Evolutionary conservation across 768 basidiomycete genomes (phyloP).

Genomic region (Leccinum sublutescens): DNA sequence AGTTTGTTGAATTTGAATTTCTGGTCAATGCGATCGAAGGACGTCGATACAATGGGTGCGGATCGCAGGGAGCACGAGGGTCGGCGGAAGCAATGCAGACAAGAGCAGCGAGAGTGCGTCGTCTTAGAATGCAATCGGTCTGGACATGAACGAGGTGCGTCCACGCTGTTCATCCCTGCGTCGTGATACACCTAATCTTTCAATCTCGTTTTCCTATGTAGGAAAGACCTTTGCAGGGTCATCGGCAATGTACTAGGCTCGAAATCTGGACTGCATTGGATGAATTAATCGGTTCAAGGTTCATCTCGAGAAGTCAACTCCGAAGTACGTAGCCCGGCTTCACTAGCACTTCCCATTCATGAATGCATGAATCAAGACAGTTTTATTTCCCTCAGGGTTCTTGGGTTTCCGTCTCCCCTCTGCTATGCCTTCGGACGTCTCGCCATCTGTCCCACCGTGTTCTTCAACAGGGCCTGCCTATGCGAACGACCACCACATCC

Average conservation of each 20-base stretch:
- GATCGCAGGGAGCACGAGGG: not conserved
- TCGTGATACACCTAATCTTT: not conserved
- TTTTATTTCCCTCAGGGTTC: too few species aligned
- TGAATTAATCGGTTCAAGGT: too few species aligned
- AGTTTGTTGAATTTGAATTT: conserved; percentile 55
- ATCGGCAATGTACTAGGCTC: conserved; percentile 49
- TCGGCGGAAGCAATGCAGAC: conserved; percentile 9
- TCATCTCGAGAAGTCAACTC: too few species aligned
- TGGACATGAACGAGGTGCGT: conserved; percentile 76
- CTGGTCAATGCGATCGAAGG: conserved; percentile 62
- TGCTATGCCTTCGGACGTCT: not conserved
- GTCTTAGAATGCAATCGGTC: conserved; percentile 79
- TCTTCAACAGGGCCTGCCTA: conserved; percentile 57
- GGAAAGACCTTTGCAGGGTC: conserved; percentile 76
- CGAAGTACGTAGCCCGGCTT: too few species aligned
- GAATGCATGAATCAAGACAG: too few species aligned
- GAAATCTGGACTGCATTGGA: too few species aligned
- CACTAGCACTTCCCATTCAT: too few species aligned
- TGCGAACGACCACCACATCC: conserved; percentile 75
- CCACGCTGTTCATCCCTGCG: not conserved
- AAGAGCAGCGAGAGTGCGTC: conserved; percentile 44
- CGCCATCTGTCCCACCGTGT: conserved; percentile 11
- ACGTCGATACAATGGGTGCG: not conserved
- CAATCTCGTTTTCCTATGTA: conserved; percentile 26
- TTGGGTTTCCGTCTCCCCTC: too few species aligned